A percentile compares a stretch with the other conserved stretches of the same genome.
phyloP scores from a whole-genome alignment of 805 yeast genomes.

The Monosporozyma aquatica region DNA sequence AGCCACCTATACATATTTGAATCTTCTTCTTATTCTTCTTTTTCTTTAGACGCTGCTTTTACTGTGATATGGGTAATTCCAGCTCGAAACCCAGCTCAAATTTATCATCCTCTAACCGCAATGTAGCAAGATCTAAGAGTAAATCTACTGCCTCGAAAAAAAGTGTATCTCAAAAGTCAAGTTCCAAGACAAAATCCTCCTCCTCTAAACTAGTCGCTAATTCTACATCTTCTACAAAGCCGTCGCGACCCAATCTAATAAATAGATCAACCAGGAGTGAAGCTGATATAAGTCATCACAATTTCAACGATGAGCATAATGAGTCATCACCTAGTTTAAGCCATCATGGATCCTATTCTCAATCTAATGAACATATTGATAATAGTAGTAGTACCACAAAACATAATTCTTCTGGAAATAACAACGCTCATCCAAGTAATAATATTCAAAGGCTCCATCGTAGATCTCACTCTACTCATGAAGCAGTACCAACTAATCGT shows the following conservation, averaged over 20 bases:
- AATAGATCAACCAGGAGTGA: background rate
- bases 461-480: conserved; percentile 1
- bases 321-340: background rate
- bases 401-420: background rate
- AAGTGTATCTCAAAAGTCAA: background rate
- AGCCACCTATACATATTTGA: no score
- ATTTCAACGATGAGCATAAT: background rate
- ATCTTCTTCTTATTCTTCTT: no score
- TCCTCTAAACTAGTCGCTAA: background rate
- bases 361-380: background rate
- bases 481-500: background rate
- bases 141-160: conserved; percentile 1
- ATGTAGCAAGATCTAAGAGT: conserved; percentile 2
- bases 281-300: background rate
- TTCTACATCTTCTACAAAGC: background rate
- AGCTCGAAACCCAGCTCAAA: conserved; percentile 36
- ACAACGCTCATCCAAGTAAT: background rate
- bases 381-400: background rate
- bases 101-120: conserved; percentile 5
- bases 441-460: conserved; percentile 2
- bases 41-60: no score
- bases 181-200: background rate
- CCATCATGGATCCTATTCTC: background rate
- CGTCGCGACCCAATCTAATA: background rate
- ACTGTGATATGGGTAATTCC: conserved; percentile 47